Conservation (phyloP, 768 basidiomycete genomes). For the Daedaleopsis sinensis region DNA sequence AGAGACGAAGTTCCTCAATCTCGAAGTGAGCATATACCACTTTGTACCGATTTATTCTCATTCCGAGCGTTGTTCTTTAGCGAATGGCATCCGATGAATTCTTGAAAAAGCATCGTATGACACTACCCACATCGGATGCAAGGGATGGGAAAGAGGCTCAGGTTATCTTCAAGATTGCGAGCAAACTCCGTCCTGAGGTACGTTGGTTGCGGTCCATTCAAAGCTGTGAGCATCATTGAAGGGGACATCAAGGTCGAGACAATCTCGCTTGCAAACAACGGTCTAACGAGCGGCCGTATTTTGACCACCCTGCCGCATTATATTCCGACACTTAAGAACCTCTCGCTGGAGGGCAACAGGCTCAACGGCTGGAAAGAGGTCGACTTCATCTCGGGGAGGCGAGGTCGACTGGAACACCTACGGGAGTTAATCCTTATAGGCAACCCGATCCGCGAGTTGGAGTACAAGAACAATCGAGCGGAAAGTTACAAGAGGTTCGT, state of each 20-base stretch:
- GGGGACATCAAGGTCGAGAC: constrained; percentile 60
- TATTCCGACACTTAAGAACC: constrained; percentile 77
- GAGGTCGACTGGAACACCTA: constrained; percentile 61
- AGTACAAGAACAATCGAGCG: constrained; percentile 55
- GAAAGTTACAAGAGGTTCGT: constrained; percentile 73
- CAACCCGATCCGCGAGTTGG: constrained; percentile 72
- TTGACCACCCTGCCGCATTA: constrained; percentile 68
- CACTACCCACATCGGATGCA: constrained; percentile 69
- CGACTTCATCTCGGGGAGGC: constrained; percentile 60
- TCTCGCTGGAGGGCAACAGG: constrained; percentile 80
- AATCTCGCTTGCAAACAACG: constrained; percentile 83
- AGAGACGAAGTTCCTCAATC: constrained; percentile 71
- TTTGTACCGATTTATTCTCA: constrained; percentile 7
- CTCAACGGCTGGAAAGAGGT: constrained; percentile 72
- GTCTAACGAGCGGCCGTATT: constrained; percentile 59
- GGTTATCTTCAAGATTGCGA: constrained; percentile 89
- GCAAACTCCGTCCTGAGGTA: constrained; percentile 76
- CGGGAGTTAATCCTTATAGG: constrained; percentile 75
- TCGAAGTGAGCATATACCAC: constrained; percentile 66
- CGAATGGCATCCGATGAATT: constrained; percentile 78
- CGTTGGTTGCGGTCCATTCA: constrained; percentile 16
- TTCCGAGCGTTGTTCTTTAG: constrained; percentile 40
- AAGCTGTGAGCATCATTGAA: background rate
- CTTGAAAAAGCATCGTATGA: constrained; percentile 69
- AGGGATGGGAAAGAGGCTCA: constrained; percentile 62